Conservation (phyloP, 805 yeast genomes). For the Lipomyces anomalus region DNA sequence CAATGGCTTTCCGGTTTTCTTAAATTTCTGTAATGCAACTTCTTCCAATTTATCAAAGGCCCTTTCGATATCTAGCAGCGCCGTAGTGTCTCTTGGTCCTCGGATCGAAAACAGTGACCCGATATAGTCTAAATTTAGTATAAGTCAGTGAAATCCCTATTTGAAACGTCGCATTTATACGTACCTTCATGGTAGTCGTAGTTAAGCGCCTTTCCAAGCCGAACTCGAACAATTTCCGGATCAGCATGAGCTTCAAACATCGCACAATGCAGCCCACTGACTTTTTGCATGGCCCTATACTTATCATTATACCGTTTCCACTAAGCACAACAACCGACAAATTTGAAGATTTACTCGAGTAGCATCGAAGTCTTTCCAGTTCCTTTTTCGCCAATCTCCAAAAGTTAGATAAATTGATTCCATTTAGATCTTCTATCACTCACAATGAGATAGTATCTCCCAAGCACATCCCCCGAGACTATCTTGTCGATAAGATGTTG, state of each 20-base stretch:
- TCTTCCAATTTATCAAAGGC: slow-evolving; percentile 72
- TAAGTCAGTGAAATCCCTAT: neutral
- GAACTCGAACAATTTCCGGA: slow-evolving; percentile 70
- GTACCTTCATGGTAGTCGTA: slow-evolving; percentile 57
- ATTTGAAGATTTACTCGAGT: too few relatives aligned
- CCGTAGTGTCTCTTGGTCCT: slow-evolving; percentile 83
- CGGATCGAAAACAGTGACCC: slow-evolving; percentile 74
- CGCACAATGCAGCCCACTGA: slow-evolving; percentile 58
- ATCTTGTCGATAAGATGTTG: slow-evolving; percentile 61
- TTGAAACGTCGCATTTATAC: too few relatives aligned
- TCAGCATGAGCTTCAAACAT: slow-evolving; percentile 79
- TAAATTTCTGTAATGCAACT: slow-evolving; percentile 48
- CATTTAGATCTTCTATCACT: neutral
- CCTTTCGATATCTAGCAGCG: slow-evolving; percentile 72
- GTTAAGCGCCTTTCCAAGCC: slow-evolving; percentile 70
- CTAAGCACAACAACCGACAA: too few relatives aligned
- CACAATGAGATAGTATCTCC: slow-evolving; percentile 58
- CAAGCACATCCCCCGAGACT: slow-evolving; percentile 55
- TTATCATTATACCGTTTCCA: too few relatives aligned
- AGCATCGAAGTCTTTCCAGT: slow-evolving; percentile 78
- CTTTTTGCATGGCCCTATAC: slow-evolving; percentile 62
- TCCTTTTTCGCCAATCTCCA: slow-evolving; percentile 72
- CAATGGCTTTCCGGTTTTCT: slow-evolving; percentile 47
- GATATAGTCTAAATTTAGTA: slow-evolving; percentile 49
- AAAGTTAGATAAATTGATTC: too few relatives aligned